Conservation (phyloP, 768 basidiomycete genomes). For the Tremella mesenterica region DNA sequence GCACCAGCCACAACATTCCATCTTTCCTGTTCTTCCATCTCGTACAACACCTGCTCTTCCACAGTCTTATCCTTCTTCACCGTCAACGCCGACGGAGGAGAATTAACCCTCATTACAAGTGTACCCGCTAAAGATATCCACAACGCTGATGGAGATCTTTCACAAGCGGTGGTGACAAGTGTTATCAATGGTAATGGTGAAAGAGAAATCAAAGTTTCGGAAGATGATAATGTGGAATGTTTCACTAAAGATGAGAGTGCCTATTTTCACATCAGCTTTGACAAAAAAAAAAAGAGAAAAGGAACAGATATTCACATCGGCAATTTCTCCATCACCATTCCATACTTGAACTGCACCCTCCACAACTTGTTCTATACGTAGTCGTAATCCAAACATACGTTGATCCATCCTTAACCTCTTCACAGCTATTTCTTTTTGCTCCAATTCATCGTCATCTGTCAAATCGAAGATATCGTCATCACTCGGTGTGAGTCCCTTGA, state of each 20-base stretch:
- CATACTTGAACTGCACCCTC: slow-evolving; percentile 61
- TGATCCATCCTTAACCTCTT: slow-evolving; percentile 54
- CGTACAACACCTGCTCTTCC: slow-evolving; percentile 12
- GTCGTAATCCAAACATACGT: slow-evolving; percentile 50
- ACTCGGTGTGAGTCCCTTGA: slow-evolving; percentile 73
- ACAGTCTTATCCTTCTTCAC: slow-evolving; percentile 39
- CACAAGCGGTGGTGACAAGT: slow-evolving; percentile 37
- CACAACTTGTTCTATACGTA: slow-evolving; percentile 57
- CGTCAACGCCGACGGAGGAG: slow-evolving; percentile 50
- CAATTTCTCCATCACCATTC: slow-evolving; percentile 67
- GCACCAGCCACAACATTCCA: slow-evolving; percentile 34
- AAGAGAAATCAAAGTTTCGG: slow-evolving; percentile 68
- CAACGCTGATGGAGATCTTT: slow-evolving; percentile 45
- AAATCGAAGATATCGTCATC: slow-evolving; percentile 60
- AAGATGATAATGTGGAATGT: slow-evolving; percentile 66
- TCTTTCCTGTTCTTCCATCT: slow-evolving; percentile 17
- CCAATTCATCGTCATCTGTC: slow-evolving; percentile 47
- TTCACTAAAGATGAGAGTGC: slow-evolving; percentile 56
- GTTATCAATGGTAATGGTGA: slow-evolving; percentile 61
- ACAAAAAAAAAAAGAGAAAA: neutral
- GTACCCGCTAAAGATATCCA: slow-evolving; percentile 80
- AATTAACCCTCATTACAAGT: slow-evolving; percentile 71
- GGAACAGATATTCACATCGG: slow-evolving; percentile 54
- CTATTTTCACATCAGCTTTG: slow-evolving; percentile 45
- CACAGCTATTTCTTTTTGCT: slow-evolving; percentile 48